These are phyloP conservation scores for Colletotrichum cordylinicola DNA, from an alignment of 2,329 filamentous ascomycete species.

Conservation along the genomic window DNA sequence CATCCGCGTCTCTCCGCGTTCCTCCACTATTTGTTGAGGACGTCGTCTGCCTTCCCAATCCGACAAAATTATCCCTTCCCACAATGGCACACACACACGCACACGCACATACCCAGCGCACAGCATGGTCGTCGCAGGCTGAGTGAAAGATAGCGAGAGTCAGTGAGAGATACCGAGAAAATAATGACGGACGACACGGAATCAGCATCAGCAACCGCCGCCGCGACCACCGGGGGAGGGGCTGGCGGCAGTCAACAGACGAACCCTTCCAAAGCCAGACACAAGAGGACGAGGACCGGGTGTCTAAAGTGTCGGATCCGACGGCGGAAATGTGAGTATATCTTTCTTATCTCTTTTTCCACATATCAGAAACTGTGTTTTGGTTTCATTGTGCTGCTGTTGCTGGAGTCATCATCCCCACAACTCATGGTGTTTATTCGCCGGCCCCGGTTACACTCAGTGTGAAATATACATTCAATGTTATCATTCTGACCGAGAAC, in stretches of 20 bases:
- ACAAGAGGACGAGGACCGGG: slow-evolving; percentile 44
- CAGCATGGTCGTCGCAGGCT: not conserved
- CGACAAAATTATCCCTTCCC: slow-evolving; percentile 18
- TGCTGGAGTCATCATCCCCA: not conserved
- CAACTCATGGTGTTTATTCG: not conserved
- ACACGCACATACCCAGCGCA: not conserved
- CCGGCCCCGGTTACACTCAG: not conserved
- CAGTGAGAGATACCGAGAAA: not conserved
- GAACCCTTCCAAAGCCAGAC: slow-evolving; percentile 1
- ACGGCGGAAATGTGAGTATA: slow-evolving; percentile 50
- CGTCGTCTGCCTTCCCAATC: slow-evolving; percentile 19
- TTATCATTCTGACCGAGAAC: not conserved
- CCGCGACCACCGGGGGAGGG: not conserved
- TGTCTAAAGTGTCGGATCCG: slow-evolving; percentile 55
- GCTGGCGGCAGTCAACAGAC: not conserved
- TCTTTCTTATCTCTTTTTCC: not conserved
- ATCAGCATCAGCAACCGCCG: not conserved
- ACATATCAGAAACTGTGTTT: not conserved
- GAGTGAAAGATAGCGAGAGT: not conserved
- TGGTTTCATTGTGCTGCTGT: not conserved
- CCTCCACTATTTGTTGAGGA: slow-evolving; percentile 9
- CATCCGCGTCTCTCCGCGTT: not conserved
- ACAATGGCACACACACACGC: not conserved
- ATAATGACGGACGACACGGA: slow-evolving; percentile 17
- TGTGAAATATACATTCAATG: not conserved